Base-by-base conservation (phyloP, 2,329 filamentous ascomycete genomes). In the Trichothecium roseum region DNA sequence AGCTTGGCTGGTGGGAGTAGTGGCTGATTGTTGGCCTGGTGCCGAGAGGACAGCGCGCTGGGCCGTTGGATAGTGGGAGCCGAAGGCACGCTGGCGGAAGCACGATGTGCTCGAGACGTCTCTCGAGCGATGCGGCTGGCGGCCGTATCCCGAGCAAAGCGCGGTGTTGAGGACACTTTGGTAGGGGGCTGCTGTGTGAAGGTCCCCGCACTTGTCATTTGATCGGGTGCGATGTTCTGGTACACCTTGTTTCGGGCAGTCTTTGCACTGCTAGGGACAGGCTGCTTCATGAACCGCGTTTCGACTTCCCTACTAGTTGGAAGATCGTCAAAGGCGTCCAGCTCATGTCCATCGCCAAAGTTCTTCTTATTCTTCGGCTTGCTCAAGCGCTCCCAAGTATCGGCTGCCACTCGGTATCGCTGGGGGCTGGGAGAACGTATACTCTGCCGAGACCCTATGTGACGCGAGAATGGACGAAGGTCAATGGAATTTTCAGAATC, bases 251-350 rank as follows among this genome's bases (percentile, higher is more conserved):
- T 75, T 37, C 75, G 67, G 28, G 65, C 61, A 26, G 74, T 71
- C 56, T 81, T 86, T 18, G 81, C 75, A 30, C 81, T 78, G 36
- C 74, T 72, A 32, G 73, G 76, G 28, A 81, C 66, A 3, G 91
- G 88, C 47, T 83, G 78, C 56, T 88, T 93, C 42, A 87, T 68
- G 51, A 77, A 98, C 48, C 77, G 83, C 42, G 78, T 86, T 59
- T 98, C 91, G 12, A 77, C 72, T 40, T 81, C 76, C 10, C 72
- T 77, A 13, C 88, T 95, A 0, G 88, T 96, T 2, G 89, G 89
- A 37, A 98, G 64, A 57, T 98, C 91, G 54, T 98, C 91, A 54
- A 98, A 96, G 3, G 74, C 78, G 46, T 96, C 89, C 24, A 98
- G 69, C 57, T 98, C 91, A 40, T 81, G 83, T 13, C 91, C 91